Evolutionary conservation across 768 basidiomycete genomes (phyloP).

Genomic region (Serpula lacrymans): DNA sequence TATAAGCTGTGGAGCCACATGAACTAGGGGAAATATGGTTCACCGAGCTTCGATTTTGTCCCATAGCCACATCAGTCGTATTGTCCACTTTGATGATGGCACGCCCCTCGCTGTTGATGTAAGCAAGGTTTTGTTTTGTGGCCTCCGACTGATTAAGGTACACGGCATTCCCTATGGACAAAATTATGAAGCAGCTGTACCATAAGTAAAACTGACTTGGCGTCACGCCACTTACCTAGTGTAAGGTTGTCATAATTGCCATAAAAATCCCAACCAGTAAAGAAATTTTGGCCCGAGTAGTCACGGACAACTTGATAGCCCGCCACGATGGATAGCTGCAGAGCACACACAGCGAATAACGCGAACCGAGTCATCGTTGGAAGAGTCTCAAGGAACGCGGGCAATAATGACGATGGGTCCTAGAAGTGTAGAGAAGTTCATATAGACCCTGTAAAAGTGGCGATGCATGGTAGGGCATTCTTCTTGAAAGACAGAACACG

Average conservation of each 20-base stretch:
- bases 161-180: conserved; percentile 56
- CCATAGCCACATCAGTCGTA: conserved; percentile 45
- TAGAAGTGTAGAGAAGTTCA: too few species aligned
- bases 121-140: conserved; percentile 48
- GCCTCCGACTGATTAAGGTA: conserved; percentile 52
- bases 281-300: conserved; percentile 50
- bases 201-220: conserved; percentile 9
- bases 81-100: conserved; percentile 79
- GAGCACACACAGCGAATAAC: neutral
- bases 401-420: too few species aligned
- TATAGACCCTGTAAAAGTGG: too few species aligned
- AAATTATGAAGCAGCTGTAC: conserved; percentile 2
- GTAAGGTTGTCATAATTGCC: conserved; percentile 47
- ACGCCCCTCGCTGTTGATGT: conserved; percentile 56
- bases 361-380: too few species aligned
- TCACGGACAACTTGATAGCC: conserved; percentile 38
- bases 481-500: too few species aligned
- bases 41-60: conserved; percentile 62
- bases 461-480: too few species aligned
- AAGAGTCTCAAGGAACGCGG: too few species aligned
- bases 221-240: conserved; percentile 32
- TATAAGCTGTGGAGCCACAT: too few species aligned
- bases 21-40: too few species aligned
- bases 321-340: conserved; percentile 8
- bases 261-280: conserved; percentile 54